Evolutionary conservation across 805 yeast genomes (phyloP).

Genomic region (Kazachstania taianensis): DNA sequence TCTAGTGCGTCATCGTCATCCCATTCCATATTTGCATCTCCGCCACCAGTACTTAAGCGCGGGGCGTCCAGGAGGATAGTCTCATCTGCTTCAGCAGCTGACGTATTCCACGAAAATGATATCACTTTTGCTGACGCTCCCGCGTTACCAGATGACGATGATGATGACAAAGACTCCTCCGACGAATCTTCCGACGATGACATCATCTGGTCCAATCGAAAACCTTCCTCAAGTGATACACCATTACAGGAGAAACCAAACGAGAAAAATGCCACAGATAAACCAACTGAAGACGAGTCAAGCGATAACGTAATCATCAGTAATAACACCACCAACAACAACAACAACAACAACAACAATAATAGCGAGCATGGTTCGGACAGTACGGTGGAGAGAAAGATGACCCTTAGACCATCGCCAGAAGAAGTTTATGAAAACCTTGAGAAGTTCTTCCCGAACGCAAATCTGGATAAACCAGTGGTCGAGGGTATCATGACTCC

Average conservation of each 20-base stretch:
- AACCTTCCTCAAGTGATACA: not conserved
- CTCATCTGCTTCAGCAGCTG: conserved; percentile 32
- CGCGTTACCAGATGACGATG: conserved; percentile 41
- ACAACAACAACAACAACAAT: not conserved
- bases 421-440: conserved; percentile 87
- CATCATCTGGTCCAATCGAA: conserved; percentile 18
- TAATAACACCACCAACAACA: not conserved
- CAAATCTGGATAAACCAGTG: conserved; percentile 87
- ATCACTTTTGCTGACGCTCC: conserved; percentile 74
- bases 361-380: not conserved
- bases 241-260: conserved; percentile 3
- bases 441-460: conserved; percentile 84
- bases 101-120: conserved; percentile 59
- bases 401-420: conserved; percentile 88
- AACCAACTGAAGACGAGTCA: not conserved
- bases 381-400: conserved; percentile 22
- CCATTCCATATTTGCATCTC: conserved; percentile 15
- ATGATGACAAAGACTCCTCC: conserved; percentile 19
- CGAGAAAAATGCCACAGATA: not conserved
- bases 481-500: conserved; percentile 63
- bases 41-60: conserved; percentile 23
- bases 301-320: not conserved
- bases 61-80: conserved; percentile 27
- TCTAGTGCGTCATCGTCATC: conserved; percentile 8
- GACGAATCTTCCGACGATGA: conserved; percentile 24